These are phyloP conservation scores for Solanum phureja DNA, from an alignment of 257 asterid genomes.

Conservation along the genomic window DNA sequence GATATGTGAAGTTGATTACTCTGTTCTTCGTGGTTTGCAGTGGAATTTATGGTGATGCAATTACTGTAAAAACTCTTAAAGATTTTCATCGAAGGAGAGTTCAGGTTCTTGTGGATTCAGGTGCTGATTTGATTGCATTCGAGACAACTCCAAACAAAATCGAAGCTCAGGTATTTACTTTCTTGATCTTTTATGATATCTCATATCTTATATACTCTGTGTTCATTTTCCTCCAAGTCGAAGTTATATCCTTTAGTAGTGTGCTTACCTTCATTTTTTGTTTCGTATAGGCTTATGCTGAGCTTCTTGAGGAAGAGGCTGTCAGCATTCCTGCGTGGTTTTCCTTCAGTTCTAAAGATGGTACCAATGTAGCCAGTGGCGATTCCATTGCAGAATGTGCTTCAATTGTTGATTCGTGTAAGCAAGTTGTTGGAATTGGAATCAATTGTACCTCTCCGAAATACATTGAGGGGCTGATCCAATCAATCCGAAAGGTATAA, in stretches of 20 bases:
- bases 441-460: conserved; percentile 83
- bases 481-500: conserved; percentile 39
- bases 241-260: background rate
- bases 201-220: background rate
- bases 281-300: conserved; percentile 48
- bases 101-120: conserved; percentile 62
- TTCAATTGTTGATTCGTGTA: conserved; percentile 43
- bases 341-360: conserved; percentile 65
- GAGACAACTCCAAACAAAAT: conserved; percentile 81
- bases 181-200: background rate
- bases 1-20: background rate
- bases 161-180: conserved; percentile 53
- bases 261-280: background rate
- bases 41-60: conserved; percentile 56
- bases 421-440: conserved; percentile 49
- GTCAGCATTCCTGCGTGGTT: conserved; percentile 61
- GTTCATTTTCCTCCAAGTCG: background rate
- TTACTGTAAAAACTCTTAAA: conserved; percentile 37
- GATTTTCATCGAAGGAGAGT: conserved; percentile 82
- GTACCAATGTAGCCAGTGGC: conserved; percentile 45
- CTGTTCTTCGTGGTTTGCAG: conserved; percentile 14
- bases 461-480: conserved; percentile 52
- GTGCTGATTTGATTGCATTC: conserved; percentile 74
- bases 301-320: conserved; percentile 60
- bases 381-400: conserved; percentile 60